Conservation (phyloP, 768 basidiomycete genomes). For the Hemileccinum rubropunctum region DNA sequence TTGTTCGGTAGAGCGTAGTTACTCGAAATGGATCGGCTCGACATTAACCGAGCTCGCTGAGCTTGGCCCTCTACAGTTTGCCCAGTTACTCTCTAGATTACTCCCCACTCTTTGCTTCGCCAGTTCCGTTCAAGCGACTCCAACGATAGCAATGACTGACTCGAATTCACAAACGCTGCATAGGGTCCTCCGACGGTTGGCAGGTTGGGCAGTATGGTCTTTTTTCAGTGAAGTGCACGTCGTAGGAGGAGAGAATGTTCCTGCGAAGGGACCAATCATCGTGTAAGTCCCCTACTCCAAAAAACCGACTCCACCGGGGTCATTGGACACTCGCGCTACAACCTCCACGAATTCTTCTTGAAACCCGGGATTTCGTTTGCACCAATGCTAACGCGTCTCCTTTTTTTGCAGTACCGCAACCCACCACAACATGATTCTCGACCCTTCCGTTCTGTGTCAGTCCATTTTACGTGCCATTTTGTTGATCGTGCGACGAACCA, state of each 20-base stretch:
- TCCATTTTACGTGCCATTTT: slow-evolving; percentile 18
- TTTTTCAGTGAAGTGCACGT: slow-evolving; percentile 90
- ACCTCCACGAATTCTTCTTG: neutral
- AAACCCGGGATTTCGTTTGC: neutral
- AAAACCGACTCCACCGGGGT: neutral
- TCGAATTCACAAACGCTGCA: slow-evolving; percentile 51
- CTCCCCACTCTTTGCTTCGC: neutral
- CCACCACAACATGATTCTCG: slow-evolving; percentile 96
- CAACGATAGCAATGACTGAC: slow-evolving; percentile 23
- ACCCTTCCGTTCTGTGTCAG: slow-evolving; percentile 80
- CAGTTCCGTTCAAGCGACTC: slow-evolving; percentile 9
- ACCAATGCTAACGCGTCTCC: slow-evolving; percentile 12
- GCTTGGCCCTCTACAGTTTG: too few relatives aligned
- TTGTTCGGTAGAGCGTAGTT: neutral
- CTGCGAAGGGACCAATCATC: slow-evolving; percentile 84
- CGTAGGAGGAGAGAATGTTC: slow-evolving; percentile 86
- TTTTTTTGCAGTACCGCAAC: slow-evolving; percentile 60
- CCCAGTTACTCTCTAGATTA: slow-evolving; percentile 6
- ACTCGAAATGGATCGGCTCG: neutral
- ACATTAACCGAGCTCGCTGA: too few relatives aligned
- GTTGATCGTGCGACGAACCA: slow-evolving; percentile 15
- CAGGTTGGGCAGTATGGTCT: slow-evolving; percentile 71
- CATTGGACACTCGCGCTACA: neutral
- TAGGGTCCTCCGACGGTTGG: slow-evolving; percentile 65
- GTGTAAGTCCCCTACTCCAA: slow-evolving; percentile 55